Conservation (phyloP, 768 basidiomycete genomes). For the Pulveroboletus sp. region DNA sequence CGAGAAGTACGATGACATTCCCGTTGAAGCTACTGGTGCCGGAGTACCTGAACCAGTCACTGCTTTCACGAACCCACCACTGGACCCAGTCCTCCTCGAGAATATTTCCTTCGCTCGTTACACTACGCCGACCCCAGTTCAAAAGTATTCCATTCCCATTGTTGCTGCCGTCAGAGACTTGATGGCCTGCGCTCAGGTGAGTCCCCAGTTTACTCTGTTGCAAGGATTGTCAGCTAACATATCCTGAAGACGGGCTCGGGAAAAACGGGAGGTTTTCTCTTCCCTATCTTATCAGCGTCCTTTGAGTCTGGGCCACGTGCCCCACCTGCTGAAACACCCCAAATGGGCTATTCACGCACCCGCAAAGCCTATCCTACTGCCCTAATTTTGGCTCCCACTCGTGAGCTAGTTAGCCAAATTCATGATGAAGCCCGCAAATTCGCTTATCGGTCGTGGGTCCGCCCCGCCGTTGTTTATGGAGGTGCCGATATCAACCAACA, state of each 20-base stretch:
- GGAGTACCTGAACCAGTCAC: slow-evolving; percentile 94
- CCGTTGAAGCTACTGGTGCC: slow-evolving; percentile 95
- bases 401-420: slow-evolving; percentile 98
- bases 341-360: slow-evolving; percentile 51
- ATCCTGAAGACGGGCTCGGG: slow-evolving; percentile 89
- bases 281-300: slow-evolving; percentile 95
- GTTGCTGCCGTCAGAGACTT: slow-evolving; percentile 84
- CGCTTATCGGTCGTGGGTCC: slow-evolving; percentile 98
- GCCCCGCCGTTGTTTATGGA: slow-evolving; percentile 97
- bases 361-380: slow-evolving; percentile 96
- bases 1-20: slow-evolving; percentile 99
- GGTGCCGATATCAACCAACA: slow-evolving; percentile 98
- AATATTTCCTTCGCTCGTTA: slow-evolving; percentile 94
- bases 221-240: slow-evolving; percentile 14
- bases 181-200: slow-evolving; percentile 92
- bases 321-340: slow-evolving; percentile 51
- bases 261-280: slow-evolving; percentile 98
- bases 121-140: slow-evolving; percentile 94
- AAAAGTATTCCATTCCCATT: slow-evolving; percentile 99
- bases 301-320: slow-evolving; percentile 78
- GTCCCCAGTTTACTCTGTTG: slow-evolving; percentile 18
- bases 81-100: slow-evolving; percentile 91
- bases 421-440: slow-evolving; percentile 99
- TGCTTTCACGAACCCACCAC: slow-evolving; percentile 81
- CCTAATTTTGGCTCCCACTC: slow-evolving; percentile 96